Evolutionary conservation across 2,329 filamentous ascomycete species (phyloP), one percentile per base, ranked within the genome.

Genomic region (Orbilia quercus): DNA sequence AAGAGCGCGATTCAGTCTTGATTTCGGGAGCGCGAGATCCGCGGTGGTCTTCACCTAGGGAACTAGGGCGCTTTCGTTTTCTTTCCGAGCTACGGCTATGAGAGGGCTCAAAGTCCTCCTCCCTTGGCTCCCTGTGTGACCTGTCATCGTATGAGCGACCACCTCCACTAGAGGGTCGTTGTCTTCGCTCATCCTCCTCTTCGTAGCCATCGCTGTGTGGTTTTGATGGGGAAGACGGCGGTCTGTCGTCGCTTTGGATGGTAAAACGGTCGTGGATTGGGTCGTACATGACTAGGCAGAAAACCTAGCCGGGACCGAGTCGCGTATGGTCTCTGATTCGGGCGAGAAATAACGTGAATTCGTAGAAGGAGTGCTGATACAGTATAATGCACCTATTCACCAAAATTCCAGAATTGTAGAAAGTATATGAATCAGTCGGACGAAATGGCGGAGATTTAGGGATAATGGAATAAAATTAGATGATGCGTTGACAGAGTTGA

Each of bases 181-280:
- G 48, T 25, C 45, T 45, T 16, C 28, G 6, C 14, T 59, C 55
- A 16, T 42, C 44, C 20, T 12, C 14, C 14, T 73, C 69, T 16
- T 48, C 34, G 22, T 60, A 48, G 20, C 63, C 63, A 22, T 65
- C 67, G n/a, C 36, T 23, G 5, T 31, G 57, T 14, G 58, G 64
- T 23, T 69, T 67, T 11, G 51, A 63, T 7, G 70, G 64, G 22
- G 70, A 69, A 7, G 70, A 67, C 54, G 63, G 63, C 7, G 50
- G 54, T 25, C 51, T 57, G 14, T 67, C 70, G 18, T 74, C 70
- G 25, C 64, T 67, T 6, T 55, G 20, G 20, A 59, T 36, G 40
- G 70, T 74, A 51, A 58, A 74, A 14, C 64, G 51, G 25, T 62
- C 70, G 16, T 62, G 70, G 34, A 74, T 67, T 42, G 70, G 70